Percentiles rank a stretch among this genome's conserved stretches.
Evolutionary conservation across 2,329 filamentous ascomycete species (phyloP).

Genomic region (Trichoderma breve): DNA sequence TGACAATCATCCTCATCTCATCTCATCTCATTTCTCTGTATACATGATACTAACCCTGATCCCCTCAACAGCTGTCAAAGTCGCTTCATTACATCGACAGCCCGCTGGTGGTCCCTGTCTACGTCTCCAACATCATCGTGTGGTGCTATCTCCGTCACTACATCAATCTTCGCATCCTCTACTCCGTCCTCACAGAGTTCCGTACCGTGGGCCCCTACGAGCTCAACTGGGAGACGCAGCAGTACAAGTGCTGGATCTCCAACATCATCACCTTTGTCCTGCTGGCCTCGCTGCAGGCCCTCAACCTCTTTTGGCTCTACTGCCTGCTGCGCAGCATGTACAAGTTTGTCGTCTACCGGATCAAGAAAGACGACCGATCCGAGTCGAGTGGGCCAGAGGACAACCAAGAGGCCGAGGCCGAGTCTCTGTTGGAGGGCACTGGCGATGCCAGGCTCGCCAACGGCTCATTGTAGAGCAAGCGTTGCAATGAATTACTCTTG

Average conservation of each 20-base stretch:
- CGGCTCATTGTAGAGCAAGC: neutral
- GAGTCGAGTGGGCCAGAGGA: conserved; percentile 40
- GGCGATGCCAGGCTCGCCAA: neutral
- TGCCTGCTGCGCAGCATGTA: conserved; percentile 72
- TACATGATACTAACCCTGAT: neutral
- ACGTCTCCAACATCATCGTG: conserved; percentile 71
- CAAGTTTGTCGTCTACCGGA: conserved; percentile 60
- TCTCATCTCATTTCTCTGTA: too few species aligned
- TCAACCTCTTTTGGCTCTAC: conserved; percentile 79
- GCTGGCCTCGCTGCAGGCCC: conserved; percentile 64
- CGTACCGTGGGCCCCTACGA: conserved; percentile 69
- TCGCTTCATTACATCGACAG: conserved; percentile 84
- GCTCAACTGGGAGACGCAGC: conserved; percentile 70
- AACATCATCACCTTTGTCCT: conserved; percentile 65
- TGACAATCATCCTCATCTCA: neutral
- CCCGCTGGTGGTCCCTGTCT: conserved; percentile 73
- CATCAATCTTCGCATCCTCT: conserved; percentile 73
- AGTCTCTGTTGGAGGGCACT: neutral
- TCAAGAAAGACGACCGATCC: conserved; percentile 67
- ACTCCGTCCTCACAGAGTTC: conserved; percentile 71
- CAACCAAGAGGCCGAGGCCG: neutral
- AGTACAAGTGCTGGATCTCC: conserved; percentile 71
- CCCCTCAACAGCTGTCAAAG: conserved; percentile 60
- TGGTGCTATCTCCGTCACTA: conserved; percentile 92
- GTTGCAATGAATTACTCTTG: neutral